Base-by-base conservation (phyloP, 345 rosid species). In the Aethionema arabicum region DNA sequence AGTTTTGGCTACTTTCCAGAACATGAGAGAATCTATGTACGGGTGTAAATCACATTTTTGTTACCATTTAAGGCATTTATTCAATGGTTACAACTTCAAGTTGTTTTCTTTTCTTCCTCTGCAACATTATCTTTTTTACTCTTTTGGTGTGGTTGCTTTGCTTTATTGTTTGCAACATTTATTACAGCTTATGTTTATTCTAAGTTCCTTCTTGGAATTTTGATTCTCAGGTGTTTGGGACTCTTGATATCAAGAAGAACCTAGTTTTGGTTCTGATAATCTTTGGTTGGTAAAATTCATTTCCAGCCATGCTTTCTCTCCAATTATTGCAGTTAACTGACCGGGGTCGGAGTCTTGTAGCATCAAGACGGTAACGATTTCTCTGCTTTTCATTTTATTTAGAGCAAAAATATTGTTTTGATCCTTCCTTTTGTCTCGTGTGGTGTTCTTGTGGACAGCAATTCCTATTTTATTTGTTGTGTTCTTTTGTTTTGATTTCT, bases 301-400 rank as follows among this genome's bases (percentile, higher is more conserved):
- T 49, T 72, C 49, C 42, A 74, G 76, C 70, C 74, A 92, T 92
- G 98, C 82, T 90, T 78, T 89, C 93, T 72, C 96, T 88, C 55
- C 96, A 86, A 76, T 76, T 88, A 44, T 83, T 92, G 77, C 87
- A 84, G 71, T 72, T 89, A 77, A 92, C 98, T 4, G 91, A 88
- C 74, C 89, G 65, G 55, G 98, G 98, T 13, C 82, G 82, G 8
- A 72, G 79, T 76, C 84, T 89, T 56, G 72, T 92, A 50, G 90
- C 93, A 32, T 83, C 95, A 4, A 80, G 93, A 78, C 86, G 96
- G 98, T 92, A 80, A 61, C 33, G 4, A 21, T 51, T 41, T 6
- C 60, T 35, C 16, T 35, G 7, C 59, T 58, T n/a, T 51, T 32
- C 7, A 3, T 49, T 48, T 2, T 55, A 11, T 45, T 14, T 9